Evolutionary conservation across 2,329 filamentous ascomycete genomes (phyloP).

Genomic region (Anisogramma anomala): DNA sequence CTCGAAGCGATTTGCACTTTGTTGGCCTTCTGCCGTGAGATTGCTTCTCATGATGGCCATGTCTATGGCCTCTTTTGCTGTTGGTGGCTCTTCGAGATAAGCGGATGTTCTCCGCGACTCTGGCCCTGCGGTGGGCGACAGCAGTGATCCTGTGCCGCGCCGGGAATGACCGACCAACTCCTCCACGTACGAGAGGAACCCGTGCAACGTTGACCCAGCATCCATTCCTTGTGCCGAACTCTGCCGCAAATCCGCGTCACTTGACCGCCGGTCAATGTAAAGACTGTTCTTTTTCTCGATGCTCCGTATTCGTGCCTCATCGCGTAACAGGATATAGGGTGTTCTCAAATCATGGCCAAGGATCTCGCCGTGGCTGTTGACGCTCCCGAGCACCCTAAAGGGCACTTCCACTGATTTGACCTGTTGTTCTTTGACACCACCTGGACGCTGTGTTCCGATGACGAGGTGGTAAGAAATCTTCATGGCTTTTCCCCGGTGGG

Average conservation of each 20-base stretch:
- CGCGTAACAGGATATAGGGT: conserved; percentile 79
- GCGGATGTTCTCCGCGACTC: conserved; percentile 44
- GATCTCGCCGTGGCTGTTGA: conserved; percentile 78
- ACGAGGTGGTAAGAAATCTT: conserved; percentile 88
- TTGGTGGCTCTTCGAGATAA: conserved; percentile 45
- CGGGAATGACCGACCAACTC: conserved; percentile 53
- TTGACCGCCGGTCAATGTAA: conserved; percentile 7
- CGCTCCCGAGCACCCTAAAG: conserved; percentile 84
- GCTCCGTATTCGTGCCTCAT: conserved; percentile 59
- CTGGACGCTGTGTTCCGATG: conserved; percentile 80
- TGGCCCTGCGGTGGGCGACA: conserved; percentile 57
- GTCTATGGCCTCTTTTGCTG: conserved; percentile 78
- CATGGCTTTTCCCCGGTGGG: conserved; percentile 81
- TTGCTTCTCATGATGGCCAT: conserved; percentile 80
- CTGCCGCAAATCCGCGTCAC: conserved; percentile 13
- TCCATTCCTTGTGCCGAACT: conserved; percentile 17
- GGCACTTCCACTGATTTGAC: conserved; percentile 86
- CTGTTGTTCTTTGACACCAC: conserved; percentile 65
- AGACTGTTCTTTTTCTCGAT: conserved; percentile 27
- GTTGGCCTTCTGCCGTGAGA: conserved; percentile 51
- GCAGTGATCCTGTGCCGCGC: conserved; percentile 43
- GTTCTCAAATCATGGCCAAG: conserved; percentile 90
- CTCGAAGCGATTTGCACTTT: conserved; percentile 86
- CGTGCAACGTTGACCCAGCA: conserved; percentile 38
- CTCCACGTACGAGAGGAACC: conserved; percentile 68